phyloP scores from a whole-genome alignment of 768 basidiomycete species.

The Boletus pseudo-olivaceus region DNA sequence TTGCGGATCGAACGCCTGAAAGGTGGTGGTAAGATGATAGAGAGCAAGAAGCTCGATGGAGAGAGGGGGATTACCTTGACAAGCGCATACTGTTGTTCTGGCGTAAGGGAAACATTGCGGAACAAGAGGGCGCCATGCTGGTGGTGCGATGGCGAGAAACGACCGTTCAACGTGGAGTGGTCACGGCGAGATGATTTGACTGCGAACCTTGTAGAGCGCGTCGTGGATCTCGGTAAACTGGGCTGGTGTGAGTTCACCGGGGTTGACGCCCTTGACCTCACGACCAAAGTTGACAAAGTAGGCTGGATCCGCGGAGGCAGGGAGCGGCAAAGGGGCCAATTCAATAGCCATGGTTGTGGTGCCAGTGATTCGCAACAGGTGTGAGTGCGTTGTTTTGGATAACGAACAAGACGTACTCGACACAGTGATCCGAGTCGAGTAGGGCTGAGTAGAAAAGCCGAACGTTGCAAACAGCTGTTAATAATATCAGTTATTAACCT shows the following conservation, averaged over 20 bases:
- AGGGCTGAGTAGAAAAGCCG: background rate
- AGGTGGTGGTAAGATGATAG: conserved; percentile 4
- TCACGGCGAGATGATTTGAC: background rate
- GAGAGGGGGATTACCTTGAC: conserved; percentile 55
- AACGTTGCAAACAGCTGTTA: background rate
- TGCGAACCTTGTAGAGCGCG: conserved; percentile 70
- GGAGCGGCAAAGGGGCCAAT: conserved; percentile 62
- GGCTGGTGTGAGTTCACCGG: conserved; percentile 54
- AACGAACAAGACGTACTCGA: background rate
- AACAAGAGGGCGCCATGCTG: conserved; percentile 77
- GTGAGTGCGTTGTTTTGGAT: background rate
- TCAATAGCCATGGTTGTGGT: conserved; percentile 57
- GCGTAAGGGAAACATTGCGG: conserved; percentile 60
- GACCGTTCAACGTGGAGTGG: background rate
- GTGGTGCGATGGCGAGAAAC: background rate
- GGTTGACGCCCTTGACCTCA: conserved; percentile 71
- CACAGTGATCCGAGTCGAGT: background rate
- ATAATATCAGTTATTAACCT: background rate
- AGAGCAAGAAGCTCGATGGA: background rate
- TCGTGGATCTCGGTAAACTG: conserved; percentile 66
- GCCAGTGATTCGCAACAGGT: background rate
- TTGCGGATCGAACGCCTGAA: conserved; percentile 71
- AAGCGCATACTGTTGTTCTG: conserved; percentile 80
- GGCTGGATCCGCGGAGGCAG: conserved; percentile 65
- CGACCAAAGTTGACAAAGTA: conserved; percentile 73